phyloP scores from a whole-genome alignment of 306 rosid genomes.

The Lagenaria siceraria region DNA sequence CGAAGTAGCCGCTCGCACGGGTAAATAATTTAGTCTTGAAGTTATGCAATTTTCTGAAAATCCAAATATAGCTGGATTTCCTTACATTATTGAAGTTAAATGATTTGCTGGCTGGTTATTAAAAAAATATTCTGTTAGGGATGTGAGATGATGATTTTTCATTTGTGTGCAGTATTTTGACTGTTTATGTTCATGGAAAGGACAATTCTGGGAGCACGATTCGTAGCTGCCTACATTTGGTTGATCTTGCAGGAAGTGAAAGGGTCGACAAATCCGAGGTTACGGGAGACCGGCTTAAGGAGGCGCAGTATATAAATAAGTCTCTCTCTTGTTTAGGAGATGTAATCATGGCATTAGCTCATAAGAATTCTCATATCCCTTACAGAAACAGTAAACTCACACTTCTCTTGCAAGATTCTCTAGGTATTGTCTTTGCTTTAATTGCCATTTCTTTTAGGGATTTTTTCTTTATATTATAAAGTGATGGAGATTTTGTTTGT shows the following conservation, averaged over 20 bases:
- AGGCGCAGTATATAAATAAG: slow-evolving; percentile 79
- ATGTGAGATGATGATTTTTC: background rate
- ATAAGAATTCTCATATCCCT: slow-evolving; percentile 89
- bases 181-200: slow-evolving; percentile 83
- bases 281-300: slow-evolving; percentile 84
- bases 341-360: slow-evolving; percentile 89
- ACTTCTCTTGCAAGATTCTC: slow-evolving; percentile 81
- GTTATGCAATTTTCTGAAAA: background rate
- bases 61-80: too few relatives aligned
- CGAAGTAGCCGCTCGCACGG: slow-evolving; percentile 94
- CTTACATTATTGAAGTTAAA: too few relatives aligned
- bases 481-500: background rate
- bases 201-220: slow-evolving; percentile 52
- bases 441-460: background rate
- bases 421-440: slow-evolving; percentile 33
- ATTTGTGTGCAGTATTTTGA: slow-evolving; percentile 50
- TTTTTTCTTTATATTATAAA: background rate
- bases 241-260: slow-evolving; percentile 98
- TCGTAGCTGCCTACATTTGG: slow-evolving; percentile 76
- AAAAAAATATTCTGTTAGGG: too few relatives aligned
- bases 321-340: slow-evolving; percentile 97
- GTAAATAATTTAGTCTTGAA: slow-evolving; percentile 15
- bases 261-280: slow-evolving; percentile 90
- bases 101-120: too few relatives aligned
- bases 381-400: slow-evolving; percentile 96